Evolutionary conservation across 768 basidiomycete species (phyloP), one percentile per base, ranked within the genome.

Genomic region (Tubosaeta brunneosetosa): DNA sequence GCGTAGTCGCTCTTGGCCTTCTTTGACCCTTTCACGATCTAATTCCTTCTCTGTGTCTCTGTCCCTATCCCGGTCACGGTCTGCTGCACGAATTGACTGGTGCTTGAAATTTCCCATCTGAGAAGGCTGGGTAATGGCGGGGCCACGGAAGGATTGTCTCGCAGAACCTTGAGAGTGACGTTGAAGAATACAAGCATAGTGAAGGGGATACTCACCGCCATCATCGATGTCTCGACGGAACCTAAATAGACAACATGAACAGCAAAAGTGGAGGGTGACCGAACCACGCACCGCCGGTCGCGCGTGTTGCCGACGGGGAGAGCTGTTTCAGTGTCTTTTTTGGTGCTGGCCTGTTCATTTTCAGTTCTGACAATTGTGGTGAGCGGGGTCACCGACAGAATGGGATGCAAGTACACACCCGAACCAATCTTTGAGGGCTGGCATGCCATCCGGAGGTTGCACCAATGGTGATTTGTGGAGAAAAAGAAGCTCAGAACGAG

Each of bases 71-170:
- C 77, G 72, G 51, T 71, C 81, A 45, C 84, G 79, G 66, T 88
- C 87, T 40, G 73, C 76, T 14, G 80, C 74, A 49, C 88, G 86
- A 60, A 86, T 71, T 11, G 90, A 89, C 59, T 93, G 91, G 62
- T 92, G 91, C 65, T 90, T 88, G 69, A 93, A 93, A 65, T 91
- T 91, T 44, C 91, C 91, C 91, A 93, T 93, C 72, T 92, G 90
- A 33, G 91, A 89, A 26, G 89, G 88, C 61, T 93, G 90, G 25
- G 87, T 80, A 45, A 87, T 61, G 25, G 69, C 57, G 13, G 69
- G 75, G 12, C 88, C 78, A 29, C 88, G 82, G 64, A 90, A 91
- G 7, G 83, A 77, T 25, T 86, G 80, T 52, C 90, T 78, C 11
- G 81, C 63, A 42, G 82, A 68, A 48, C 77, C 69, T 69, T 84